A percentile compares a stretch with the other conserved stretches of the same genome.
Conservation (phyloP, 1,284 basidiomycete species). For the Crepidotus sp. region DNA sequence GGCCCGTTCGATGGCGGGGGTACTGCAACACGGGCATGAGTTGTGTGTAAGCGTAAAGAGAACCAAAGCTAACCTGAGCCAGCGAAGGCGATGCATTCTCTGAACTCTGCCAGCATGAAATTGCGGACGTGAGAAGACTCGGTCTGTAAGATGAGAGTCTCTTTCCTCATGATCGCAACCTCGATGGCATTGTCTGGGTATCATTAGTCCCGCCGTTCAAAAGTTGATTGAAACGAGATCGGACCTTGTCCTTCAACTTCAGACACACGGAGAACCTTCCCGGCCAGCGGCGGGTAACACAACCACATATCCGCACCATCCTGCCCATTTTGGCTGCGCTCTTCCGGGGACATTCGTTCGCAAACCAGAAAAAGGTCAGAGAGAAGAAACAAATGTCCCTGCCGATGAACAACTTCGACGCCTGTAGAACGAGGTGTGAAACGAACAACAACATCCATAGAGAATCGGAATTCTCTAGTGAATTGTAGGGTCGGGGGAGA, state of each 20-base stretch:
- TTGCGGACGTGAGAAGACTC: conserved; percentile 60
- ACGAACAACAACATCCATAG: conserved; percentile 66
- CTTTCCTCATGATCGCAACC: conserved; percentile 84
- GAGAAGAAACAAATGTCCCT: conserved; percentile 84
- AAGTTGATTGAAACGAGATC: conserved; percentile 18
- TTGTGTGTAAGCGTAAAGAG: conserved; percentile 1
- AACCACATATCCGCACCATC: conserved; percentile 84
- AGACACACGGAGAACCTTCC: conserved; percentile 79
- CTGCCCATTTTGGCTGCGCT: conserved; percentile 39
- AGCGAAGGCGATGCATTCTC: conserved; percentile 80
- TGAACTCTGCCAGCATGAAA: conserved; percentile 65
- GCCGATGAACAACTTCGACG: conserved; percentile 60
- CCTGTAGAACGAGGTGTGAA: conserved; percentile 76
- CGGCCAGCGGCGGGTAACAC: conserved; percentile 91
- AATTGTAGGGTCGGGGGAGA: conserved; percentile 74
- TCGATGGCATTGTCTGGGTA: conserved; percentile 60
- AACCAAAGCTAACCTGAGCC: conserved; percentile 46
- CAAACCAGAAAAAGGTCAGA: conserved; percentile 90
- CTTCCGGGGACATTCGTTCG: conserved; percentile 69
- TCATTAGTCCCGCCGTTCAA: conserved; percentile 1
- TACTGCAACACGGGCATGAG: conserved; percentile 29
- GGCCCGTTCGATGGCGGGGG: conserved; percentile 50
- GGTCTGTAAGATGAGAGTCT: conserved; percentile 64
- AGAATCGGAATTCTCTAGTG: conserved; percentile 70
- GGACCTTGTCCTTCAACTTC: conserved; percentile 53